These are phyloP conservation scores for Candolleomyces eurysporus DNA, from an alignment of 768 basidiomycete species.

Conservation along the genomic window DNA sequence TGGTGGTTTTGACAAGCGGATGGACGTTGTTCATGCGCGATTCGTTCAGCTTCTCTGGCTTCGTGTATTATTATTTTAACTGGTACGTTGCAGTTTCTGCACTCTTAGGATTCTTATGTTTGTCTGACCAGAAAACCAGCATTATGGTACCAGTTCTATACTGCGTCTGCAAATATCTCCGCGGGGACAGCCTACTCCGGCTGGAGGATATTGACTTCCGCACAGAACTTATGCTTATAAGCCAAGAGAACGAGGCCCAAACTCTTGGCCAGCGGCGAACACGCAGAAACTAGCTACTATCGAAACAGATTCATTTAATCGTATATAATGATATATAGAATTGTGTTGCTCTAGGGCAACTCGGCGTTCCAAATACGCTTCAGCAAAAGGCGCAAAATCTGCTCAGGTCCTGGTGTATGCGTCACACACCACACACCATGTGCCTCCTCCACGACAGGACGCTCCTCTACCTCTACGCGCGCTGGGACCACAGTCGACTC, in stretches of 20 bases:
- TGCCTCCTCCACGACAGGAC: slow-evolving; percentile 10
- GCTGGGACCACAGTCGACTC: slow-evolving; percentile 57
- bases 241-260: no score
- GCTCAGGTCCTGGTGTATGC: slow-evolving; percentile 62
- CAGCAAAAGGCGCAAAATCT: slow-evolving; percentile 26
- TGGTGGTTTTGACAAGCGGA: slow-evolving; percentile 26
- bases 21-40: slow-evolving; percentile 26
- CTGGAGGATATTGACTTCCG: slow-evolving; percentile 19
- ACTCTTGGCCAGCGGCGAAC: no score
- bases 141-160: slow-evolving; percentile 25
- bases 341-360: neutral
- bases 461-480: slow-evolving; percentile 46
- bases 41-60: slow-evolving; percentile 19
- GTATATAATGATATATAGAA: neutral
- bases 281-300: no score
- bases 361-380: slow-evolving; percentile 13
- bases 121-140: slow-evolving; percentile 10
- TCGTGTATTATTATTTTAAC: slow-evolving; percentile 29
- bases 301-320: no score
- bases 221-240: neutral
- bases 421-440: slow-evolving; percentile 47
- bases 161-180: slow-evolving; percentile 22
- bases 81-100: slow-evolving; percentile 18
- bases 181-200: slow-evolving; percentile 17
- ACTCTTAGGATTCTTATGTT: neutral